Evolutionary conservation across 78 protist genomes (phyloP), one percentile per base, ranked within the genome.

Genomic region (Polysphondylium violaceum): DNA sequence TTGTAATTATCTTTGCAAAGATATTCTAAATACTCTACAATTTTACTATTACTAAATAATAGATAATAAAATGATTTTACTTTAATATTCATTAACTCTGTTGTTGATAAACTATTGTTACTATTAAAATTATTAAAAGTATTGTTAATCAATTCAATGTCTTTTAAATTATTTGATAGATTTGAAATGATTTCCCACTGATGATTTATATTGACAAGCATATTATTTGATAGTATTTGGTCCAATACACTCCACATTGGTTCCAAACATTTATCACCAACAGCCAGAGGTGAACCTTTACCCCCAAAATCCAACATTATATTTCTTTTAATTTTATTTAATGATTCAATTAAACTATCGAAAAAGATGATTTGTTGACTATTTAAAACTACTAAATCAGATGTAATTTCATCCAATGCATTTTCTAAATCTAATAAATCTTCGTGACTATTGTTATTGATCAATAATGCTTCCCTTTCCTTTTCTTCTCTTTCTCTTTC

Each of bases 251-350:
- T n/a, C 43, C 65, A 81, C 0, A 81, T 38, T 43, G 41, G n/a
- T 2, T 69, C 74, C 2, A 81, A 21, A 69, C 90, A 69, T 19
- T 21, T 40, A 50, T 81, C 90, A 2, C 21, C 14, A 6, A 60
- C 33, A 27, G 76, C 69, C 16, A 81, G 16, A 25, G 90, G 23
- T 43, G 90, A 81, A 12, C 81, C 90, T 43, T 81, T 81, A 3
- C 71, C 90, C 8, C 74, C 90, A 69, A 31, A 81, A 41, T 81
- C 90, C 12, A 81, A 43, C 3, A 81, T 17, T 3, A 69, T 58
- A 1, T 40, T 59, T 43, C 58, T 81, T 29, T 73, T 68, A 23
- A 72, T 17, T 12, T 44, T 67, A 16, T 41, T 14, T 25, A 81
- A 69, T 4, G 3, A 8, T 3, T 81, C 90, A 17, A 81, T n/a